Evolutionary conservation across 441 rosid genomes (phyloP).

Genomic region (Populus hybrid): DNA sequence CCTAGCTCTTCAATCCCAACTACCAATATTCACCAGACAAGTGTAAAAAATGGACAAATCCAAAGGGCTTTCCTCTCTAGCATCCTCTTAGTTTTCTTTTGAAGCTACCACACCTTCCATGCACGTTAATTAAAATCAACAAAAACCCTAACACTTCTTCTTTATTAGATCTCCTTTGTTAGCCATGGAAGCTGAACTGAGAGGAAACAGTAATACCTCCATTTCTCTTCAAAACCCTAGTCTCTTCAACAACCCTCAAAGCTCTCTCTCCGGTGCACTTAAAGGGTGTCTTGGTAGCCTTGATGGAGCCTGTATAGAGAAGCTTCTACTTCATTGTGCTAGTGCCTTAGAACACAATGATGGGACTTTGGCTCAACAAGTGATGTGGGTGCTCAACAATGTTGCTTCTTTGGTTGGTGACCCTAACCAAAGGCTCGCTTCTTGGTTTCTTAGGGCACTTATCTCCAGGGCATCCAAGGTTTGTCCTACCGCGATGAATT

Average conservation of each 20-base stretch:
- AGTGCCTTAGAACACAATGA: slow-evolving; percentile 59
- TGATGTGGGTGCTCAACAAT: slow-evolving; percentile 80
- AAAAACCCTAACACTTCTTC: slow-evolving; percentile 15
- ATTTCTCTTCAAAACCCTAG: slow-evolving; percentile 37
- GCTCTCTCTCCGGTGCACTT: slow-evolving; percentile 47
- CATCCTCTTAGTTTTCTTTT: neutral
- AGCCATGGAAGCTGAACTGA: slow-evolving; percentile 47
- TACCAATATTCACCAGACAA: slow-evolving; percentile 21
- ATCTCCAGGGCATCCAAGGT: slow-evolving; percentile 53
- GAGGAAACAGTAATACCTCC: slow-evolving; percentile 31
- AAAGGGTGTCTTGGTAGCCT: slow-evolving; percentile 61
- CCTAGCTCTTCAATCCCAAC: slow-evolving; percentile 26
- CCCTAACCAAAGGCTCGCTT: slow-evolving; percentile 60
- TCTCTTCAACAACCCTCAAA: slow-evolving; percentile 30
- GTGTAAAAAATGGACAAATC: slow-evolving; percentile 12
- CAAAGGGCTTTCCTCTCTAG: neutral
- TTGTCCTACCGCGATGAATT: slow-evolving; percentile 44
- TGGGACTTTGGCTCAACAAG: slow-evolving; percentile 67
- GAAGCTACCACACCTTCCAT: slow-evolving; percentile 13
- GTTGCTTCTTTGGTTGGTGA: slow-evolving; percentile 59
- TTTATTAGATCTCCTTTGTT: neutral
- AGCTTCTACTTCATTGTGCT: slow-evolving; percentile 67
- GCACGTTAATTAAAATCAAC: slow-evolving; percentile 21
- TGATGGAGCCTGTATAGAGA: slow-evolving; percentile 64
- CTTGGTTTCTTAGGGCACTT: slow-evolving; percentile 59